Evolutionary conservation across 2,329 filamentous ascomycete species (phyloP).

Genomic region (Phaeosphaeriaceae sp.): DNA sequence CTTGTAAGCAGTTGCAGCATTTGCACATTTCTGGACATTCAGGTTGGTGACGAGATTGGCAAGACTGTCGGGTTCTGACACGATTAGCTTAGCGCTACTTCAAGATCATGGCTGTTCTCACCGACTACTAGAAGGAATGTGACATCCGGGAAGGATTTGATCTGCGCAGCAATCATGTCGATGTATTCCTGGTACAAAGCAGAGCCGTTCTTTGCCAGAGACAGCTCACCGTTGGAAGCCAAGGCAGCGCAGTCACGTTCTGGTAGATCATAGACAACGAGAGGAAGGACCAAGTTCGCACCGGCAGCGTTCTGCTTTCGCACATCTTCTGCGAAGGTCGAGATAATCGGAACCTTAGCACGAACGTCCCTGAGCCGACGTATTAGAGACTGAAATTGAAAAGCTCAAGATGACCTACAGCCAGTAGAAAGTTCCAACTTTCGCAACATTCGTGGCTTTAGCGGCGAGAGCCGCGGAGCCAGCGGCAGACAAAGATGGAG

Average conservation of each 20-base stretch:
- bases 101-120: constrained; percentile 23
- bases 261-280: constrained; percentile 69
- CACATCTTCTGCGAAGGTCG: constrained; percentile 49
- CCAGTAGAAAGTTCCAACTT: constrained; percentile 60
- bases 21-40: constrained; percentile 59
- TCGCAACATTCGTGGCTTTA: constrained; percentile 54
- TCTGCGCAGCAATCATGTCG: constrained; percentile 58
- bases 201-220: constrained; percentile 59
- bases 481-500: constrained; percentile 59
- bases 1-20: constrained; percentile 62
- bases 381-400: background rate
- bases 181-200: constrained; percentile 60
- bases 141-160: constrained; percentile 61
- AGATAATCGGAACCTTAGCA: constrained; percentile 57
- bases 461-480: constrained; percentile 58
- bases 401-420: constrained; percentile 28
- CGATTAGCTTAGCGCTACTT: background rate
- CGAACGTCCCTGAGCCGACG: constrained; percentile 49
- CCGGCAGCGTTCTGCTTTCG: constrained; percentile 53
- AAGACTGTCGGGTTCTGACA: constrained; percentile 64
- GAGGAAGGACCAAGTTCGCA: constrained; percentile 54
- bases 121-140: constrained; percentile 58
- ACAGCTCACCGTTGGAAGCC: constrained; percentile 68
- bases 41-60: constrained; percentile 68
- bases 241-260: constrained; percentile 69